These are phyloP conservation scores for Trametes villosa DNA, from an alignment of 768 basidiomycete species.

Conservation along the genomic window DNA sequence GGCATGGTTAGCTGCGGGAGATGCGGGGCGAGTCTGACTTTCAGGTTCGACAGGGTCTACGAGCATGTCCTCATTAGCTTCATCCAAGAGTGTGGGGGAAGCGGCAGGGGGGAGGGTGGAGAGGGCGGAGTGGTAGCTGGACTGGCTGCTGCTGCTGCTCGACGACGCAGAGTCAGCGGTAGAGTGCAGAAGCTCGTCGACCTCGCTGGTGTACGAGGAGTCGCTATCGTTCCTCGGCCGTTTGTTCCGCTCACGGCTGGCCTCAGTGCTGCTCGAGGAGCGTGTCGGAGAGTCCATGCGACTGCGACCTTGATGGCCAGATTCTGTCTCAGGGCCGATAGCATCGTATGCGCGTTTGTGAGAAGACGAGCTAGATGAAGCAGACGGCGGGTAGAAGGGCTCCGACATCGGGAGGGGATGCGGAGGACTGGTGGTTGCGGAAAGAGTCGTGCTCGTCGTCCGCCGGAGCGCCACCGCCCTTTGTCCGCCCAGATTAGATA, in stretches of 20 bases:
- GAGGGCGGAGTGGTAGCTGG: slow-evolving; percentile 22
- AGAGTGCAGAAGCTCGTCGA: slow-evolving; percentile 7
- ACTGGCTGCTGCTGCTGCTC: slow-evolving; percentile 13
- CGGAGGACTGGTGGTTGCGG: background rate
- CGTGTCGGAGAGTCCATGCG: background rate
- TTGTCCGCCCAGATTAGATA: slow-evolving; percentile 1
- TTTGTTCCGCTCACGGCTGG: slow-evolving; percentile 20
- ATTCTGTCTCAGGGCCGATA: slow-evolving; percentile 7
- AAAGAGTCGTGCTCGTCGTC: background rate
- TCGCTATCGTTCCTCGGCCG: slow-evolving; percentile 21
- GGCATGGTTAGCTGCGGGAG: background rate
- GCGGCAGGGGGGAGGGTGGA: slow-evolving; percentile 7
- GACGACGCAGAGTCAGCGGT: slow-evolving; percentile 8
- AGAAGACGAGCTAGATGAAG: background rate
- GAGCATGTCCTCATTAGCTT: slow-evolving; percentile 7
- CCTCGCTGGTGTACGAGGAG: slow-evolving; percentile 18
- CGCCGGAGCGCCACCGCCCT: background rate
- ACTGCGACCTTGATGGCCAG: background rate
- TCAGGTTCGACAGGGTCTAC: background rate
- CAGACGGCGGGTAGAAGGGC: background rate
- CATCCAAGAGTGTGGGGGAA: background rate
- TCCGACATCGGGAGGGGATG: background rate
- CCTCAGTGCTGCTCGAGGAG: background rate
- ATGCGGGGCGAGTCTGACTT: background rate
- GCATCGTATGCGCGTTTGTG: slow-evolving; percentile 24